Evolutionary conservation across 345 rosid species (phyloP).

Genomic region (Syzygium jambos): DNA sequence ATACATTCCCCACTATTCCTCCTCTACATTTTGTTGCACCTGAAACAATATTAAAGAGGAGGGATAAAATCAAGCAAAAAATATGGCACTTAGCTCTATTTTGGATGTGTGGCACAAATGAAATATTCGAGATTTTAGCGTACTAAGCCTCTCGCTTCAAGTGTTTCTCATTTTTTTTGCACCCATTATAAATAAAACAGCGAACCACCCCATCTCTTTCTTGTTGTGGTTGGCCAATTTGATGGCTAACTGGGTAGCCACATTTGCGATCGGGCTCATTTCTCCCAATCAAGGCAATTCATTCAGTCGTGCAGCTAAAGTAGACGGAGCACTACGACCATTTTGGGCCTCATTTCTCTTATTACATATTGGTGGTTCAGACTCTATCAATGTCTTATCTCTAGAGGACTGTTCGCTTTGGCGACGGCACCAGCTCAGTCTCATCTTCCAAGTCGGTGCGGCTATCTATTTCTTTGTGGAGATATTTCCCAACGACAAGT

Average conservation of each 20-base stretch:
- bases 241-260: neutral
- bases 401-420: neutral
- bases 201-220: neutral
- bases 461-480: neutral
- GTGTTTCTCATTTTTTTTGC: neutral
- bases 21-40: no score
- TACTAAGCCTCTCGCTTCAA: neutral
- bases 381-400: neutral
- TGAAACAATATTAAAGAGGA: neutral
- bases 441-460: neutral
- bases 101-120: neutral
- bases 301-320: neutral
- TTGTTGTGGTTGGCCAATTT: neutral
- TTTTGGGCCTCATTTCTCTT: neutral
- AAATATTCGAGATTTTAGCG: neutral
- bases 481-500: neutral
- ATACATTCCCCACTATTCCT: neutral
- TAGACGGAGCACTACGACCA: fast-evolving
- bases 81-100: neutral
- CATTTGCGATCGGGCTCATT: neutral
- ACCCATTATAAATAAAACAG: neutral
- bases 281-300: neutral
- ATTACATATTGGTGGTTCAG: fast-evolving
- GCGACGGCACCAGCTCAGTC: neutral
- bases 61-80: neutral